These are phyloP conservation scores for Euphorbia tirucalli DNA, from an alignment of 345 rosid genomes.

Conservation along the genomic window DNA sequence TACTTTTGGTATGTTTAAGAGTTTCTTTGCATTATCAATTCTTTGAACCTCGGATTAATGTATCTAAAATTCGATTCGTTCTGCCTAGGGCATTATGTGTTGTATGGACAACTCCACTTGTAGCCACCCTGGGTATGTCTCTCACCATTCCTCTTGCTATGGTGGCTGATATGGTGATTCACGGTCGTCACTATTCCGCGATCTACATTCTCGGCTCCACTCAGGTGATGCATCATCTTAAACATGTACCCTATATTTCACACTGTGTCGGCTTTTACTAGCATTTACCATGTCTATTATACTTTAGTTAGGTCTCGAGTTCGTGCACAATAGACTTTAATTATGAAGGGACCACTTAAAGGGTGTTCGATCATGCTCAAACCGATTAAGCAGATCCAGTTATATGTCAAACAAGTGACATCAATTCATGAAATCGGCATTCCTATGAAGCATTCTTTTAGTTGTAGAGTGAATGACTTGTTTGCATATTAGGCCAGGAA, in stretches of 20 bases:
- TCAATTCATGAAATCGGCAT: neutral
- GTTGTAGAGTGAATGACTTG: neutral
- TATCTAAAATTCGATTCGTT: neutral
- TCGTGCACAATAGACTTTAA: no score
- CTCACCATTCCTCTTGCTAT: constrained; percentile 84
- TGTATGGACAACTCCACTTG: constrained; percentile 84
- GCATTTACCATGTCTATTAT: neutral
- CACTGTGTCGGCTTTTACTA: no score
- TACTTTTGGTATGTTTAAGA: constrained; percentile 66
- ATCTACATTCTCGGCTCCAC: constrained; percentile 71
- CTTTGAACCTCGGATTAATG: neutral
- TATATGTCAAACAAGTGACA: neutral
- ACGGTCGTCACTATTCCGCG: constrained; percentile 78
- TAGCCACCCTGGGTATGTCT: constrained; percentile 84
- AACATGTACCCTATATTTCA: neutral
- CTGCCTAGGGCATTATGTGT: constrained; percentile 67
- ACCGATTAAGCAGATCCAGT: no score
- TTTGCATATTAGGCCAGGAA: neutral
- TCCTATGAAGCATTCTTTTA: neutral
- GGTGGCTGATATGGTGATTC: constrained; percentile 81
- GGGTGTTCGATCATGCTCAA: no score
- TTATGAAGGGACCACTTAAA: no score
- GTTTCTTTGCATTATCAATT: neutral
- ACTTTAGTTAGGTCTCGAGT: no score
- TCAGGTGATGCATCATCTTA: constrained; percentile 42